Evolutionary conservation across 768 basidiomycete genomes (phyloP), one percentile per base, ranked within the genome.

Genomic region (Saitozyma sp.): DNA sequence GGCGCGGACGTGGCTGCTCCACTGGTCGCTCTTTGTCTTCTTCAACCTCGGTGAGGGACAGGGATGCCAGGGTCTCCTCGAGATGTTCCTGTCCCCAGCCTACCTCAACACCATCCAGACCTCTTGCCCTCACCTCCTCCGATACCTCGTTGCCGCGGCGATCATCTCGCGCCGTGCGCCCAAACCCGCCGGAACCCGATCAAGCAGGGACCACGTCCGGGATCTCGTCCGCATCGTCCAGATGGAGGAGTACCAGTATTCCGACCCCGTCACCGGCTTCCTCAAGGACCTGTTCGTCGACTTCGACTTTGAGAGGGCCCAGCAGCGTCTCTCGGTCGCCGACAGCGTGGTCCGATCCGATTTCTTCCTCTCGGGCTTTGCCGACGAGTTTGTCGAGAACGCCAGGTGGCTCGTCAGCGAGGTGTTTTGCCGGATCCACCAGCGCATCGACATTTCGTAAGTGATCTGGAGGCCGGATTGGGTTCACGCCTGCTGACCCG

Each of bases 21-120:
- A 98, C 81, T 99, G 95, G 96, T 91, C 89, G 1, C 87, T 99
- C 54, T 98, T 97, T 79, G 92, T 97, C 59, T 98, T 95, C 82
- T 99, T 93, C 84, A 97, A 96, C 82, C 91, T 97, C 80, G 87
- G 88, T 0, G 87, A 93, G 70, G 93, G 92, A 37, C 88, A 93
- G 48, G 71, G 71, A 16, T 67, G 65, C 54, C 90, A 90, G 0
- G 86, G 91, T 16, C 87, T 98, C 61, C 88, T 99, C 69, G 96
- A 98, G 76, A 92, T 91, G 0, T 99, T 97, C 88, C 88, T 98
- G 76, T 85, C 90, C 17, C 94, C 94, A 1, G 90, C 90, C 0
- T 98, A 97, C 83, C 89, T 99, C 79, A 96, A 97, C 83, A 97
- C 96, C 11, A 94, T 98, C 78, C 96, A 98, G 80, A 96, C 94